Evolutionary conservation across 257 asterid species (phyloP), one percentile per base, ranked within the genome.

Genomic region (Rhazya stricta): DNA sequence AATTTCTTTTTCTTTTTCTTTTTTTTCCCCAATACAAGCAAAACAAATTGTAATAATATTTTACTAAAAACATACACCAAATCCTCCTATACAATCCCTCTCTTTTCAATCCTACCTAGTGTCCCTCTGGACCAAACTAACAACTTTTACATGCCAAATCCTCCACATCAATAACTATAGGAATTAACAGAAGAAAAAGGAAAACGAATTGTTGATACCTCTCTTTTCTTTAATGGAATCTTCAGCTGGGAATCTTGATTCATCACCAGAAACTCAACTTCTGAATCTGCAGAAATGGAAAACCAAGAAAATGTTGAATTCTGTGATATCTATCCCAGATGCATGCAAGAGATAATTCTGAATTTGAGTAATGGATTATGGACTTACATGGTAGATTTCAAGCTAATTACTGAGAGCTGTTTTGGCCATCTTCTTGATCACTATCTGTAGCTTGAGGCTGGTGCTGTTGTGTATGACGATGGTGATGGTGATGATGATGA

Each of bases 61-160:
- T 10, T 43, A 67, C 57, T 42, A 37, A 71, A 58, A 67, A 45
- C 51, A 65, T 51, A 77, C 32, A 54, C 72, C 29, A 51, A 68
- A 74, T 79, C 86, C 87, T 82, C 79, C 90, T 84, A 79, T 85
- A 79, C 85, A 79, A 25, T 57, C 78, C 43, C 75, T 77, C 83
- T 48, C 79, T 76, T 72, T 81, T 68, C 73, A 66, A 54, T 72
- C 77, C 83, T 81, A 79, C 34, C 79, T 79, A 77, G 12, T 69
- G 80, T 60, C 83, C 86, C 66, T 69, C 66, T 29, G 81, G 83
- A 76, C 81, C 85, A 84, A 82, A 82, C 86, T 82, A 74, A 76
- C 82, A 82, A 60, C 74, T 62, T 83, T 68, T 74, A 82, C 88
- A 80, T 65, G 70, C 81, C 76, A 80, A 85, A 79, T 83, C 79